A percentile compares a stretch with the other conserved stretches of the same genome.
These are phyloP conservation scores for Silene noctiflora DNA, from an alignment of 179 eudicot species.

Conservation along the genomic window DNA sequence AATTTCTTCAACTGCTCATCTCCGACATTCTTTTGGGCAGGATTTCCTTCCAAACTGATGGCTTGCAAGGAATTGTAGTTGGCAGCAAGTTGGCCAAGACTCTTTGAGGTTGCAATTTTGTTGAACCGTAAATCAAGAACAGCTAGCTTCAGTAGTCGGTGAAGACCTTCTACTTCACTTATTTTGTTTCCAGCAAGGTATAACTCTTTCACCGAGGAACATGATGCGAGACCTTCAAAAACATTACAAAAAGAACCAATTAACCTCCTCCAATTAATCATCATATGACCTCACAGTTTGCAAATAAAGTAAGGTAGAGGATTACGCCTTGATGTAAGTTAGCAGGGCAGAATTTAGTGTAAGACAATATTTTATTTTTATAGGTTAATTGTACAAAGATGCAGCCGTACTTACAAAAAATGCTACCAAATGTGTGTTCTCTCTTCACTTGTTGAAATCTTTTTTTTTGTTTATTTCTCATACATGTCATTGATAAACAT, in stretches of 20 bases:
- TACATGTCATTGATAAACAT: no score
- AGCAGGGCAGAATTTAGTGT: no score
- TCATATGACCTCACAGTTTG: not conserved
- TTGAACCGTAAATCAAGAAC: conserved; percentile 87
- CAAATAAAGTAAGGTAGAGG: not conserved
- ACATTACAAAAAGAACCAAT: not conserved
- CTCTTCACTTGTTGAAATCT: no score
- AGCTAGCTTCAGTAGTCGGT: conserved; percentile 71
- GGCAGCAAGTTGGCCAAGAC: conserved; percentile 89
- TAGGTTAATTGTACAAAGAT: no score
- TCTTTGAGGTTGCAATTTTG: conserved; percentile 82
- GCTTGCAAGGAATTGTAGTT: conserved; percentile 90
- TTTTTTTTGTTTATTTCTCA: no score
- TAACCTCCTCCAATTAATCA: not conserved
- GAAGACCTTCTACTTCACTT: conserved; percentile 98
- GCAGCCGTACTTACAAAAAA: no score
- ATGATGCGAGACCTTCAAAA: conserved; percentile 67
- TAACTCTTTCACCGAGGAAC: conserved; percentile 77
- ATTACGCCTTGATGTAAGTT: not conserved
- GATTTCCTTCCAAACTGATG: conserved; percentile 90
- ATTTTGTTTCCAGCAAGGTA: conserved; percentile 96
- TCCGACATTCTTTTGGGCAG: conserved; percentile 89
- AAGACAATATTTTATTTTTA: no score
- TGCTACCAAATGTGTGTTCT: no score
- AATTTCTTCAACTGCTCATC: conserved; percentile 82